These are phyloP conservation scores for Blastobotrys parvus DNA, from an alignment of 805 yeast species.

Conservation along the genomic window DNA sequence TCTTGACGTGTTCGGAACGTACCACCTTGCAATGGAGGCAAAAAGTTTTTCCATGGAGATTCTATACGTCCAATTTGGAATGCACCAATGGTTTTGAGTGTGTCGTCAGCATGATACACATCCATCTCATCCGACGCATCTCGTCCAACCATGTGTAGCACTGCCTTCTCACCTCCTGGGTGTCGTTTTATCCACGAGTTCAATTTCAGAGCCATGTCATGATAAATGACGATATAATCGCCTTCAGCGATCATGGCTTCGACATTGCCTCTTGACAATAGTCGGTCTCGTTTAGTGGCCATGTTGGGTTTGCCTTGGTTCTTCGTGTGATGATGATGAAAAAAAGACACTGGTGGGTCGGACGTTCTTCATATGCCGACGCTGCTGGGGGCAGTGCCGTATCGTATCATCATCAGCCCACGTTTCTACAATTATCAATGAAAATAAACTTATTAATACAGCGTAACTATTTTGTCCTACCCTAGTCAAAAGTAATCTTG, in stretches of 20 bases:
- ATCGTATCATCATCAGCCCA: neutral
- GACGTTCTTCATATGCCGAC: too few relatives aligned
- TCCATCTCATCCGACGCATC: conserved; percentile 90
- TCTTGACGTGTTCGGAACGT: conserved; percentile 31
- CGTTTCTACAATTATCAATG: neutral
- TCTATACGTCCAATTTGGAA: conserved; percentile 63
- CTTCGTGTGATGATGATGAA: too few relatives aligned
- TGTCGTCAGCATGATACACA: conserved; percentile 64
- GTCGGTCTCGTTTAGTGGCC: neutral
- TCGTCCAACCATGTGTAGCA: conserved; percentile 75
- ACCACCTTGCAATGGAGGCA: conserved; percentile 90
- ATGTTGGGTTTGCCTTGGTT: neutral
- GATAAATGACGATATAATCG: conserved; percentile 59
- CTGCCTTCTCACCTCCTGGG: conserved; percentile 87
- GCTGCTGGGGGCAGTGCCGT: too few relatives aligned
- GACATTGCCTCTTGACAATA: conserved; percentile 39
- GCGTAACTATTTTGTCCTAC: neutral
- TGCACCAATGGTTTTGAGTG: conserved; percentile 41
- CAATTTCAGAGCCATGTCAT: conserved; percentile 51
- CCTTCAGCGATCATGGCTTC: conserved; percentile 58
- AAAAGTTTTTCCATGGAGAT: conserved; percentile 58
- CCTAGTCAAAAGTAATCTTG: conserved; percentile 73
- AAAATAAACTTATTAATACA: neutral
- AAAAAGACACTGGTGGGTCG: too few relatives aligned
- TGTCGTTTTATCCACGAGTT: conserved; percentile 65